phyloP scores from a whole-genome alignment of 2,329 filamentous ascomycete species.

The Chalara sp. region DNA sequence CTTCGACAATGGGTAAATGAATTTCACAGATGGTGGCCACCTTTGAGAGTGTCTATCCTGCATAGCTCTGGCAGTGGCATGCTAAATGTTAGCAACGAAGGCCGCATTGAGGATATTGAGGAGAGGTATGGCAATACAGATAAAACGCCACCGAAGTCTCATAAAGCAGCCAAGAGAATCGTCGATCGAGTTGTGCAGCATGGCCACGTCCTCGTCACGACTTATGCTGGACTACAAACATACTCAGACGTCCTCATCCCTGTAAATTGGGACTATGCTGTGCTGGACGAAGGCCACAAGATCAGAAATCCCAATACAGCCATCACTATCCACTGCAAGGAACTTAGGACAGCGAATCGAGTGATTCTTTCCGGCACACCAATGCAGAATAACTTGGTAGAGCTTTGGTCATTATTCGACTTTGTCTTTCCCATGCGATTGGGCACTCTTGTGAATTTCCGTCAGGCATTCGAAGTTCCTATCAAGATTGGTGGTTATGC shows the following conservation, averaged over 20 bases:
- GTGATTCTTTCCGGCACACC: slow-evolving; percentile 94
- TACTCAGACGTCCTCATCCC: slow-evolving; percentile 78
- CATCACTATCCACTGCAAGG: slow-evolving; percentile 93
- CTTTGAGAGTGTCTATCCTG: slow-evolving; percentile 88
- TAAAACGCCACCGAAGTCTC: slow-evolving; percentile 43
- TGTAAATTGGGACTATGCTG: slow-evolving; percentile 85
- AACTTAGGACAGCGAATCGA: slow-evolving; percentile 81
- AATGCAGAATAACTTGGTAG: slow-evolving; percentile 93
- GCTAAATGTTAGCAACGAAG: slow-evolving; percentile 70
- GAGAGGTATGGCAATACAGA: slow-evolving; percentile 36
- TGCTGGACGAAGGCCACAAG: slow-evolving; percentile 95
- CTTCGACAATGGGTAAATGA: slow-evolving; percentile 98
- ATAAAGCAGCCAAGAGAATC: slow-evolving; percentile 69
- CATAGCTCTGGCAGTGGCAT: slow-evolving; percentile 96
- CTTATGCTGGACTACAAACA: slow-evolving; percentile 90
- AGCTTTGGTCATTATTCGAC: slow-evolving; percentile 96
- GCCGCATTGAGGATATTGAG: slow-evolving; percentile 47
- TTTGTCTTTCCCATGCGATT: slow-evolving; percentile 96
- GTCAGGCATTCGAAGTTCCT: slow-evolving; percentile 86
- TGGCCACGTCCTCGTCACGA: slow-evolving; percentile 91
- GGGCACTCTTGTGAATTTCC: slow-evolving; percentile 85
- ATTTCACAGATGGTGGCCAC: slow-evolving; percentile 99
- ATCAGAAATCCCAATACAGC: slow-evolving; percentile 94
- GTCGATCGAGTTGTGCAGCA: slow-evolving; percentile 75
- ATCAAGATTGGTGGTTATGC: slow-evolving; percentile 92